Conservation (phyloP, 1,284 basidiomycete genomes). For the Farysia itapuensis region DNA sequence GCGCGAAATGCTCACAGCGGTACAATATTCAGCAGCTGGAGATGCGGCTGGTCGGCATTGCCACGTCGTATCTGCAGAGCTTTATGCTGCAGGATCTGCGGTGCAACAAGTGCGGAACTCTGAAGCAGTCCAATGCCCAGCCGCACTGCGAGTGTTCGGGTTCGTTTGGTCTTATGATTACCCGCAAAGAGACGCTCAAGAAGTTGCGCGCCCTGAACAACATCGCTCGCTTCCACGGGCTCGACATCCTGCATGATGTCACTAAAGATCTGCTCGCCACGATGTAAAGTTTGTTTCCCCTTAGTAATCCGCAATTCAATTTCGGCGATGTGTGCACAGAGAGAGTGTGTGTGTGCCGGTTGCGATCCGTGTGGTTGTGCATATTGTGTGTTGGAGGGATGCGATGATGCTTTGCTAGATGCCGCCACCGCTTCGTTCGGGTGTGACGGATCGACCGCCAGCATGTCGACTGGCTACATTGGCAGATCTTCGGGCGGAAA, state of each 20-base stretch:
- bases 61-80: slow-evolving; percentile 71
- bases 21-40: slow-evolving; percentile 86
- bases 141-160: slow-evolving; percentile 75
- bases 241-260: slow-evolving; percentile 12
- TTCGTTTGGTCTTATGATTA: slow-evolving; percentile 41
- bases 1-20: slow-evolving; percentile 73
- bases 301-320: no score
- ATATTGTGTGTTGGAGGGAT: neutral
- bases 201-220: slow-evolving; percentile 29
- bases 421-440: slow-evolving; percentile 37
- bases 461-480: slow-evolving; percentile 21
- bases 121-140: slow-evolving; percentile 82
- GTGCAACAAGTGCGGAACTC: slow-evolving; percentile 83
- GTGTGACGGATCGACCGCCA: slow-evolving; percentile 21
- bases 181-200: slow-evolving; percentile 42
- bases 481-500: slow-evolving; percentile 27
- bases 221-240: slow-evolving; percentile 43
- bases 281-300: no score
- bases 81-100: slow-evolving; percentile 81
- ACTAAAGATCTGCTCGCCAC: neutral
- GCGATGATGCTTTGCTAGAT: slow-evolving; percentile 9
- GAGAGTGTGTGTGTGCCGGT: neutral
- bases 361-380: neutral
- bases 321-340: neutral
- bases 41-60: slow-evolving; percentile 76